Percentiles rank a stretch among this genome's conserved stretches.
Evolutionary conservation across 331 rosid species (phyloP).

Genomic region (Acacia pycnantha): DNA sequence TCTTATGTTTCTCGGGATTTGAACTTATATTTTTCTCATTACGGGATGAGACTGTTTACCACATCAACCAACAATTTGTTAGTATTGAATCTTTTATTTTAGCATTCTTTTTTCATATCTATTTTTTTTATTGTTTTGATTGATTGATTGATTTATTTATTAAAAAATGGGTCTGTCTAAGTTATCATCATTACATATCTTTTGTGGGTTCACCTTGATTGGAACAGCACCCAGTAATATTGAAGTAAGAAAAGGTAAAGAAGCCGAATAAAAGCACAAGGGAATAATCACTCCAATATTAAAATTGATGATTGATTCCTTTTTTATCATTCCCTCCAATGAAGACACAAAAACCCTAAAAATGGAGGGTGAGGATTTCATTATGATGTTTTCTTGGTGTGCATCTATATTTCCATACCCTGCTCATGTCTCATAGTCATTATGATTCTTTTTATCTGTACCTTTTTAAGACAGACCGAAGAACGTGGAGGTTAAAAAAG

Average conservation of each 20-base stretch:
- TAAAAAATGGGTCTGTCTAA: not conserved
- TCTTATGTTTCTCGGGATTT: too few relatives aligned
- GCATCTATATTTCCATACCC: not conserved
- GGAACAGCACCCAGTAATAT: not conserved
- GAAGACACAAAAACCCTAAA: conserved; percentile 2
- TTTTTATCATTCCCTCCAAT: not conserved
- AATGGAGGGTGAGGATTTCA: not conserved
- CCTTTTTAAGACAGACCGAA: not conserved
- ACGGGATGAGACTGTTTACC: rapidly evolving
- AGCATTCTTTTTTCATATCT: not conserved
- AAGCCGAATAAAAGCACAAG: not conserved
- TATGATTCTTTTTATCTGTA: not conserved
- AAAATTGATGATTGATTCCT: not conserved
- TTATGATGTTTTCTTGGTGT: not conserved
- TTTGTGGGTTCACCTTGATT: not conserved
- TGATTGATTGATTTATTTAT: not conserved
- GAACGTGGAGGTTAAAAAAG: not conserved
- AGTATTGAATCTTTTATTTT: not conserved
- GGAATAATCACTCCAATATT: not conserved
- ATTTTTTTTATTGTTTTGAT: not conserved
- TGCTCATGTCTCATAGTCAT: not conserved
- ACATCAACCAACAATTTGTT: too few relatives aligned
- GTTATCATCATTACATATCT: not conserved
- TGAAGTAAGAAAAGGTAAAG: not conserved
- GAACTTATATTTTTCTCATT: too few relatives aligned